A percentile compares a stretch with the other conserved stretches of the same genome.
Evolutionary conservation across 2,329 filamentous ascomycete species (phyloP).

Genomic region (Hortaea werneckii): DNA sequence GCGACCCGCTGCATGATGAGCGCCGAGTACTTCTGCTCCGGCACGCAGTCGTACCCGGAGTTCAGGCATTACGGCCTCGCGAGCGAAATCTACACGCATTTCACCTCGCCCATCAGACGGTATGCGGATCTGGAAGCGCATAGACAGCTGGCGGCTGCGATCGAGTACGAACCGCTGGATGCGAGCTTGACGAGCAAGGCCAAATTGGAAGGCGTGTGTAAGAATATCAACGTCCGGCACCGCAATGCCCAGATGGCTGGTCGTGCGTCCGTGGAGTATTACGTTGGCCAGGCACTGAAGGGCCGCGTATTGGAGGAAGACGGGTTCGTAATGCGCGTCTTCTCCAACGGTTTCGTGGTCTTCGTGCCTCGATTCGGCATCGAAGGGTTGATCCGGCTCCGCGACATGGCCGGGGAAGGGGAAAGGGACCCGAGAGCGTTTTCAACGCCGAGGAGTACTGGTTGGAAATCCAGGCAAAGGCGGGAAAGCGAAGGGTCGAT

Average conservation of each 20-base stretch:
- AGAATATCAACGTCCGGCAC: slow-evolving; percentile 96
- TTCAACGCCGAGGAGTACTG: slow-evolving; percentile 83
- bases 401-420: slow-evolving; percentile 55
- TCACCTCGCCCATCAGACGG: slow-evolving; percentile 91
- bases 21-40: slow-evolving; percentile 94
- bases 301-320: slow-evolving; percentile 68
- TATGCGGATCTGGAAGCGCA: slow-evolving; percentile 96
- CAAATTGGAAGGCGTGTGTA: slow-evolving; percentile 86
- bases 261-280: slow-evolving; percentile 90
- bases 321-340: slow-evolving; percentile 92
- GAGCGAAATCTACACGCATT: slow-evolving; percentile 95
- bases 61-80: slow-evolving; percentile 97
- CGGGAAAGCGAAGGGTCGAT: slow-evolving; percentile 50
- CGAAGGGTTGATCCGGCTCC: slow-evolving; percentile 76
- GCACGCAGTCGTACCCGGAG: slow-evolving; percentile 83
- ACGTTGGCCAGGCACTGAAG: slow-evolving; percentile 91
- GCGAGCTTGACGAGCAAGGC: slow-evolving; percentile 68
- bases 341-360: slow-evolving; percentile 94
- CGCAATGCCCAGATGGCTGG: slow-evolving; percentile 95
- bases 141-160: slow-evolving; percentile 86
- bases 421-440: slow-evolving; percentile 63
- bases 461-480: slow-evolving; percentile 46
- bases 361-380: slow-evolving; percentile 94
- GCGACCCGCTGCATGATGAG: slow-evolving; percentile 99
- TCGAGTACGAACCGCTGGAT: slow-evolving; percentile 83